Base-by-base conservation (phyloP, 805 yeast genomes). In the Zygoascus tannicola region DNA sequence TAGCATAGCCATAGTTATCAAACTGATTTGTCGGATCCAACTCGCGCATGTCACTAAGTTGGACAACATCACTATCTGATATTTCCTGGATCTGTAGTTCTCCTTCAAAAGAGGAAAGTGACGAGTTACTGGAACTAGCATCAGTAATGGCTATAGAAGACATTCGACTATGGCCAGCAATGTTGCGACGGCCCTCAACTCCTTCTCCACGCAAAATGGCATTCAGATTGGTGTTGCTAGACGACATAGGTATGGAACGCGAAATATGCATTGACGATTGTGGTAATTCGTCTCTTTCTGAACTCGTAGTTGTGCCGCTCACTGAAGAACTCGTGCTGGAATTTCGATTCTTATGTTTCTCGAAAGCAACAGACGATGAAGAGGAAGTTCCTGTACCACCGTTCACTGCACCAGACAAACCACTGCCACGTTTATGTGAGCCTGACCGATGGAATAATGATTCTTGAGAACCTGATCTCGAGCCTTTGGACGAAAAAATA, bases 121-220 rank as follows among this genome's bases (percentile, higher is more conserved):
- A n/a, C 3, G 40, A 12, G 43, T 44, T 19, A 38, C 47, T 53
- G 5, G 40, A 37, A 4, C 30, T 21, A 3, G 40, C 21, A 10
- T 12, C 16, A 37, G 40, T 23, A 37, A 37, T 23, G 4, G 32
- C 15, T 7, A 14, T n/a, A n/a, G 21, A 26, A 8, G 40, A 37
- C 7, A n/a, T 37, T 3, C 18, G 32, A n/a, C 19, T 16, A 33
- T 33, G 35, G 15, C 7, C n/a, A 33, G n/a, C 15, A 18, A 5
- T 16, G 10, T 22, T 14, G 3, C 32, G 4, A 18, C 32, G 21
- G 30, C 30, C 30, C 12, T 12, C 30, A 8, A 7, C 30, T 26
- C 30, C 30, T 30, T 22, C 41, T 22, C 20, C 18, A 21, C 7
- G 34, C 3, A 5, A 28, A 20, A 4, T 4, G 15, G 22, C 21